Evolutionary conservation across 2,329 filamentous ascomycete genomes (phyloP).

Genomic region (Talaromyces sp.): DNA sequence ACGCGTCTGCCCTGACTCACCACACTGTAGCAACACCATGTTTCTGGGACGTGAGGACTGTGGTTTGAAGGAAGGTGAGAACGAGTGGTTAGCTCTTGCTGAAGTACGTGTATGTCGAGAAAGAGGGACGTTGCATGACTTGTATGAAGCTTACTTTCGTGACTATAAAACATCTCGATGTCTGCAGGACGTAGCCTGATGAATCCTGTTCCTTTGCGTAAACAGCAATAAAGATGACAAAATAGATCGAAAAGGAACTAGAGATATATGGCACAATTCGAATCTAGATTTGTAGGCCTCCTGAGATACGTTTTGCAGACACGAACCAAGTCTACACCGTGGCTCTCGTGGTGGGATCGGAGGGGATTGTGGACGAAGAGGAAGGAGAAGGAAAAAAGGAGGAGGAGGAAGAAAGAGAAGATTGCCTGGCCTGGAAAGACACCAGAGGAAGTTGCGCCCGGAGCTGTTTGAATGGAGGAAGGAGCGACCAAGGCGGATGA

Average conservation of each 20-base stretch:
- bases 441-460: conserved; percentile 13
- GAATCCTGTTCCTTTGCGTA: not conserved
- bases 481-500: conserved; percentile 10
- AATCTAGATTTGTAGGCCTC: not conserved
- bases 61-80: conserved; percentile 8
- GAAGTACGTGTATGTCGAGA: not conserved
- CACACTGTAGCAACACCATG: conserved; percentile 95
- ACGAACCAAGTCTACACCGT: not conserved
- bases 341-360: not conserved
- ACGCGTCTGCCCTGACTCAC: conserved; percentile 50
- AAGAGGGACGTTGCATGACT: not conserved
- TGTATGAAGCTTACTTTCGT: conserved; percentile 67
- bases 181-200: not conserved
- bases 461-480: not conserved
- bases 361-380: conserved; percentile 9
- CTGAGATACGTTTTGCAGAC: not conserved
- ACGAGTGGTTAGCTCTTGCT: conserved; percentile 1
- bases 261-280: not conserved
- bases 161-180: conserved; percentile 81
- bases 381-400: conserved; percentile 10
- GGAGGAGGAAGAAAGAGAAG: conserved; percentile 10
- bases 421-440: not conserved
- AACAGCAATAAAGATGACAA: not conserved
- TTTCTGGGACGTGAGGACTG: conserved; percentile 76
- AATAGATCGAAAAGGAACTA: not conserved